Evolutionary conservation across 768 basidiomycete species (phyloP).

Genomic region (Boletus fagicola): DNA sequence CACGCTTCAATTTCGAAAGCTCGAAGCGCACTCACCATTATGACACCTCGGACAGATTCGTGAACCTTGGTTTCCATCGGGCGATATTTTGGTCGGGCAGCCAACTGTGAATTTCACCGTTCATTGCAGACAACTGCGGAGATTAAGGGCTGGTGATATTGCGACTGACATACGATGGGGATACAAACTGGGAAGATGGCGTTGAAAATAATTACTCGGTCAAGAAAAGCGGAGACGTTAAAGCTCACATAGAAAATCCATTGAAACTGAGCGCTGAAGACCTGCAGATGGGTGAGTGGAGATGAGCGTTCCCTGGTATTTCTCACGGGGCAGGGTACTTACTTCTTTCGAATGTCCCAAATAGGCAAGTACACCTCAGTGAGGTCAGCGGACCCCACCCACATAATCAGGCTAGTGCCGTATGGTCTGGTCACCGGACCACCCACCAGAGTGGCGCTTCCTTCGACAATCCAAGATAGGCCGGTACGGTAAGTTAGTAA

Average conservation of each 20-base stretch:
- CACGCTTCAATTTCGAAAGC: background rate
- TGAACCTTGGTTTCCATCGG: conserved; percentile 49
- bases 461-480: background rate
- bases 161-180: conserved; percentile 47
- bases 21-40: conserved; percentile 51
- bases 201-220: background rate
- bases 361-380: background rate
- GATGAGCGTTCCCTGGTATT: background rate
- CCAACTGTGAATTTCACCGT: conserved; percentile 47
- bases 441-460: too few relatives aligned
- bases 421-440: too few relatives aligned
- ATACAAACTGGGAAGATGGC: conserved; percentile 43
- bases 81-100: conserved; percentile 57
- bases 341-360: background rate
- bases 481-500: background rate
- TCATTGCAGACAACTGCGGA: conserved; percentile 13
- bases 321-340: background rate
- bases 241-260: conserved; percentile 15
- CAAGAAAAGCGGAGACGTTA: background rate
- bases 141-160: background rate
- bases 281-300: background rate
- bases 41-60: conserved; percentile 70
- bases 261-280: background rate
- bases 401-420: too few relatives aligned
- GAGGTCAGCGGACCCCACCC: too few relatives aligned